These are phyloP conservation scores for Ascoidea tarda DNA, from an alignment of 805 yeast genomes.

Conservation along the genomic window DNA sequence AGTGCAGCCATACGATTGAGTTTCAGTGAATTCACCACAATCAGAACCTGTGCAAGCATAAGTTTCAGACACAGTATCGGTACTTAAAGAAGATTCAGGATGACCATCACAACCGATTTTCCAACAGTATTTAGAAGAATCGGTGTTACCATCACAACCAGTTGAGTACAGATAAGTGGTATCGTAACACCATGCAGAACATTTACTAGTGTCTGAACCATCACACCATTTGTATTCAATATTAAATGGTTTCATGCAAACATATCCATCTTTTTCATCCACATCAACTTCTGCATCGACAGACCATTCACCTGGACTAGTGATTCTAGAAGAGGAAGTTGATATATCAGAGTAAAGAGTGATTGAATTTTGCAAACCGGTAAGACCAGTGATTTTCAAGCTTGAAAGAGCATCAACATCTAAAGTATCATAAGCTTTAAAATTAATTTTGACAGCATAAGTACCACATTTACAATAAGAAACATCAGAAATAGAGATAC, in stretches of 20 bases:
- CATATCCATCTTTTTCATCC: slow-evolving; percentile 1
- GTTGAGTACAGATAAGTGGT: slow-evolving; percentile 13
- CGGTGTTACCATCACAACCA: slow-evolving; percentile 13
- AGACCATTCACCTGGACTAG: slow-evolving; percentile 8
- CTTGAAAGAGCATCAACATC: slow-evolving; percentile 9
- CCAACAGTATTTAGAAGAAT: slow-evolving; percentile 6
- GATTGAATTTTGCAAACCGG: neutral
- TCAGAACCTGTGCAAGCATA: no score
- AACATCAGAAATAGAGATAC: slow-evolving; percentile 7
- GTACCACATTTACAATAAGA: slow-evolving; percentile 6
- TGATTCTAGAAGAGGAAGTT: slow-evolving; percentile 1
- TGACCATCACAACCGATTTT: neutral
- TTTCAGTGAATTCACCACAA: no score
- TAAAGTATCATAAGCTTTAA: slow-evolving; percentile 6
- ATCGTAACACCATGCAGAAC: slow-evolving; percentile 11
- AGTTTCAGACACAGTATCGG: neutral
- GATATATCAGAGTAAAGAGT: slow-evolving; percentile 9
- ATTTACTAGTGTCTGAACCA: slow-evolving; percentile 5
- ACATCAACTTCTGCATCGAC: neutral
- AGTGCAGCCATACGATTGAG: no score
- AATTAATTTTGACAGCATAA: slow-evolving; percentile 11
- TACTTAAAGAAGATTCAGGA: neutral
- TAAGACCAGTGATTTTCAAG: slow-evolving; percentile 11
- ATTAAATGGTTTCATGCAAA: slow-evolving; percentile 8
- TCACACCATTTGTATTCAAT: slow-evolving; percentile 16